Evolutionary conservation across 2,329 filamentous ascomycete species (phyloP).

Genomic region (Westerdykella ornata): DNA sequence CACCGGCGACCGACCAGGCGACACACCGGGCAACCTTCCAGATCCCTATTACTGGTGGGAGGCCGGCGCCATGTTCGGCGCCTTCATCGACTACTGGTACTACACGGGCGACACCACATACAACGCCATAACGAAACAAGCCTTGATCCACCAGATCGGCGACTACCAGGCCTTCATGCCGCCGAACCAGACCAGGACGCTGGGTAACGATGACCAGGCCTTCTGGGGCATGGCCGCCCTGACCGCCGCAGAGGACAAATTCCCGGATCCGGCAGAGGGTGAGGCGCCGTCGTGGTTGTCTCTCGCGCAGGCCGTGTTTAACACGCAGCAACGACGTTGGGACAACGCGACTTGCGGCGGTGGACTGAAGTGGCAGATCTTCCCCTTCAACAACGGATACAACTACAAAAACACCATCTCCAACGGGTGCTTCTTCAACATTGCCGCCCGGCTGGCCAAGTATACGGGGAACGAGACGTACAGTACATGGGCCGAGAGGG

Average conservation of each 20-base stretch:
- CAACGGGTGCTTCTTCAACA: slow-evolving; percentile 76
- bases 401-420: slow-evolving; percentile 77
- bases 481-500: slow-evolving; percentile 56
- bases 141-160: slow-evolving; percentile 68
- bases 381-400: slow-evolving; percentile 65
- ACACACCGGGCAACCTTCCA: slow-evolving; percentile 52
- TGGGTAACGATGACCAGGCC: slow-evolving; percentile 53
- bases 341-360: slow-evolving; percentile 60
- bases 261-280: slow-evolving; percentile 39
- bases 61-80: slow-evolving; percentile 37
- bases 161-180: slow-evolving; percentile 72
- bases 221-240: slow-evolving; percentile 56
- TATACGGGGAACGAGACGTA: slow-evolving; percentile 55
- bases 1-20: slow-evolving; percentile 54
- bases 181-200: slow-evolving; percentile 54
- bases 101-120: slow-evolving; percentile 38
- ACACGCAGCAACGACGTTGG: slow-evolving; percentile 64
- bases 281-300: slow-evolving; percentile 57
- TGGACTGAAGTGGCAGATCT: slow-evolving; percentile 78
- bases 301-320: slow-evolving; percentile 66
- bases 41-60: slow-evolving; percentile 43
- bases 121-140: slow-evolving; percentile 41
- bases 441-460: slow-evolving; percentile 67
- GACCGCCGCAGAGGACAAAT: slow-evolving; percentile 50
- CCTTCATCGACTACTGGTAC: slow-evolving; percentile 40